phyloP scores from a whole-genome alignment of 2,329 filamentous ascomycete species.

The Gnomoniopsis smithogilvyi region DNA sequence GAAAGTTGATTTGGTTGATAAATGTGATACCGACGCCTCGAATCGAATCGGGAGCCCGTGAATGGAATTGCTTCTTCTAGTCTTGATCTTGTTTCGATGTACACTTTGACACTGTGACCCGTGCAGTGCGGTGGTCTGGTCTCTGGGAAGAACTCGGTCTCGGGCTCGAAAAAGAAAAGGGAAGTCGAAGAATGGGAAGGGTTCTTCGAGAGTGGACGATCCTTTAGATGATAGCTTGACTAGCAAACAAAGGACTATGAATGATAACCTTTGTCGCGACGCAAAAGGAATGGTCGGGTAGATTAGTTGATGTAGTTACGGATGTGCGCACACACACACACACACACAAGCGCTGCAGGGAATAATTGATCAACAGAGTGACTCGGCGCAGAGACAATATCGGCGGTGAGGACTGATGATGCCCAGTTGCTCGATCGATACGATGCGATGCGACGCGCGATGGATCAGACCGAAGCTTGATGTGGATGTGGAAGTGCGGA shows the following conservation, averaged over 20 bases:
- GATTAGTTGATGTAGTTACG: neutral
- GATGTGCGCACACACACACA: constrained; percentile 13
- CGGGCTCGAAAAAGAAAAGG: constrained; percentile 17
- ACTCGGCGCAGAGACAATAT: neutral
- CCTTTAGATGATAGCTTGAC: constrained; percentile 8
- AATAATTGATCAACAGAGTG: constrained; percentile 1
- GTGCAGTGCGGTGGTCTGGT: constrained; percentile 24
- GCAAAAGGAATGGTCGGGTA: constrained; percentile 1
- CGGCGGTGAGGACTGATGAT: constrained; percentile 1
- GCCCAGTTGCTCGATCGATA: constrained; percentile 1
- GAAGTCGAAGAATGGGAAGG: neutral
- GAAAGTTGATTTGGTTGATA: constrained; percentile 2
- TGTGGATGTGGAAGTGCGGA: neutral
- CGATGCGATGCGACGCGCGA: neutral
- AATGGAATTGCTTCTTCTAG: constrained; percentile 23
- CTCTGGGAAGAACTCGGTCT: constrained; percentile 15
- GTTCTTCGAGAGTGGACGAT: neutral
- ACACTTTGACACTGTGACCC: constrained; percentile 31
- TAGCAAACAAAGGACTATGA: constrained; percentile 10
- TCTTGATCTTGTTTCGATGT: constrained; percentile 25
- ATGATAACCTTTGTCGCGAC: constrained; percentile 3
- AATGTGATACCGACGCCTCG: constrained; percentile 19
- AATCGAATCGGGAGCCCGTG: constrained; percentile 19
- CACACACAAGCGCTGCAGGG: constrained; percentile 16
- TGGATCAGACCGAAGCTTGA: neutral